These are phyloP conservation scores for Hericium rajendrae DNA, from an alignment of 768 basidiomycete species.

Conservation along the genomic window DNA sequence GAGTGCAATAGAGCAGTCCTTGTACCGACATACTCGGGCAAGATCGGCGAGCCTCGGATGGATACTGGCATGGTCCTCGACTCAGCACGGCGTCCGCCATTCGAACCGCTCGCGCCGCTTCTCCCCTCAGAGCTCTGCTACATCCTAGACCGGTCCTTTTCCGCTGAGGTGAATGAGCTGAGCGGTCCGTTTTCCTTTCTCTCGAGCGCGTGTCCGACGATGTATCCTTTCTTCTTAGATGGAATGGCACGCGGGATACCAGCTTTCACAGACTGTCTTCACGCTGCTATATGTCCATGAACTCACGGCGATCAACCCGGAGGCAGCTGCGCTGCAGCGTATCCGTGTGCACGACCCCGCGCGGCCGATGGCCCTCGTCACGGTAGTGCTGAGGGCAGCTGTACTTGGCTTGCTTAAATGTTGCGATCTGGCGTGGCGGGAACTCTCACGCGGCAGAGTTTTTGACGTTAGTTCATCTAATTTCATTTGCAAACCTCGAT, in stretches of 20 bases:
- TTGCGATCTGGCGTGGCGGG: conserved; percentile 75
- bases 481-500: conserved; percentile 10
- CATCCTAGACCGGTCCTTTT: conserved; percentile 71
- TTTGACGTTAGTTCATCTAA: conserved; percentile 52
- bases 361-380: conserved; percentile 55
- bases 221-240: conserved; percentile 38
- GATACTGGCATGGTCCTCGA: conserved; percentile 62
- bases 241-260: conserved; percentile 80
- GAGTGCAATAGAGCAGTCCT: conserved; percentile 10
- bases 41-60: conserved; percentile 88
- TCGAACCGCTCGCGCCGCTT: conserved; percentile 55
- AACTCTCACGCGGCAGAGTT: conserved; percentile 65
- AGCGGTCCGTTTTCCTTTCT: not conserved
- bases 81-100: conserved; percentile 35
- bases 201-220: conserved; percentile 11
- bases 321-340: conserved; percentile 26
- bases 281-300: conserved; percentile 69
- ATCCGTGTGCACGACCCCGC: conserved; percentile 25
- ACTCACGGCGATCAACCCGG: conserved; percentile 50
- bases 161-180: conserved; percentile 57
- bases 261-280: conserved; percentile 79
- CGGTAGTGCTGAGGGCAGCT: conserved; percentile 56
- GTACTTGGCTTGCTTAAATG: conserved; percentile 68
- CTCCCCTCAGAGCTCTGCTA: conserved; percentile 79
- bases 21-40: conserved; percentile 4